These are phyloP conservation scores for Codiaeum variegatum DNA, from an alignment of 441 rosid species.

Conservation along the genomic window DNA sequence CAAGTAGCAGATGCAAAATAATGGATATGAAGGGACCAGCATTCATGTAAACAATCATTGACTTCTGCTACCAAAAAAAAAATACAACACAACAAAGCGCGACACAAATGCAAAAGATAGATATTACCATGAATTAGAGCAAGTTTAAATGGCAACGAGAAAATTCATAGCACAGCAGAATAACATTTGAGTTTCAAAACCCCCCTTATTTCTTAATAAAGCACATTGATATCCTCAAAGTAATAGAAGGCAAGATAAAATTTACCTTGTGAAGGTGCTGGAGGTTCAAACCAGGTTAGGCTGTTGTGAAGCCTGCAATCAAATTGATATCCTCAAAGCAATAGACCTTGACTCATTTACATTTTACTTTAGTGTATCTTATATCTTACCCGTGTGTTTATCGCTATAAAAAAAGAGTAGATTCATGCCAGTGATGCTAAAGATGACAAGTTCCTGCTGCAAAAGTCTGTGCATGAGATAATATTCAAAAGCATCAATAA, in stretches of 20 bases:
- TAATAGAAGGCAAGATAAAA: not conserved
- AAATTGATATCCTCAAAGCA: too few species aligned
- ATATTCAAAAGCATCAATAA: too few species aligned
- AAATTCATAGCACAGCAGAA: not conserved
- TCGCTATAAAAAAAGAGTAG: too few species aligned
- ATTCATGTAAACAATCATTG: not conserved
- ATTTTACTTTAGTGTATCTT: too few species aligned
- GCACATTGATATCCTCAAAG: not conserved
- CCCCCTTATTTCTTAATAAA: slow-evolving; percentile 8
- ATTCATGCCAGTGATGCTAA: too few species aligned
- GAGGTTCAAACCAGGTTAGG: slow-evolving; percentile 77
- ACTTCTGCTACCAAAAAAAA: not conserved
- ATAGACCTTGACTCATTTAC: too few species aligned
- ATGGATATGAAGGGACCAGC: not conserved
- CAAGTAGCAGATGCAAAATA: not conserved
- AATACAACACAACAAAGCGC: not conserved
- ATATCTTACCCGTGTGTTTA: too few species aligned
- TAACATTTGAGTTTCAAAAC: slow-evolving; percentile 6
- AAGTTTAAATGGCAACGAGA: not conserved
- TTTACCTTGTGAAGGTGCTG: slow-evolving; percentile 73
- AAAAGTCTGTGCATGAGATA: too few species aligned
- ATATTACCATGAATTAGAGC: not conserved
- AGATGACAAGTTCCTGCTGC: too few species aligned
- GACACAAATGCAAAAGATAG: not conserved
- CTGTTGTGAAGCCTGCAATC: slow-evolving; percentile 83